Base-by-base conservation (phyloP, 2,329 filamentous ascomycete species). In the Pseudofabraea citricarpa region DNA sequence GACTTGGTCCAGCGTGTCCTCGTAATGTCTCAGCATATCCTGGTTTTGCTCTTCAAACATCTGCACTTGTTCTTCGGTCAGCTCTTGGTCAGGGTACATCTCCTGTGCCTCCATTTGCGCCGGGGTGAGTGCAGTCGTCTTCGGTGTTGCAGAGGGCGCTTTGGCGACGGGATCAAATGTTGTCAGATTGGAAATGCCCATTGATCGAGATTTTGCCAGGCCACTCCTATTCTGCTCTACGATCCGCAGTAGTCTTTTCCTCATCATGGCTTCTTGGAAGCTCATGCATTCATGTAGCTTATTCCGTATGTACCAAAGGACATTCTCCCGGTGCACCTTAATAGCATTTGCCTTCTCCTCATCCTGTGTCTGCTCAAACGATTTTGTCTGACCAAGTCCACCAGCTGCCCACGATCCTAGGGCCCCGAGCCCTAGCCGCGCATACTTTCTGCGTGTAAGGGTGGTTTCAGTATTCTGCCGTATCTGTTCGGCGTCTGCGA, bases 41-140 rank as follows among this genome's bases (percentile, higher is more conserved):
- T 90, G 83, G 61, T 97, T 96, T 60, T 94, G 90, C 65, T 89
- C 79, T 55, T 91, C 90, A 68, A 98, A 97, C 61, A 95, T 78
- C 63, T 96, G 91, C 41, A 93, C 71, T 65, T 97, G 91, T 60
- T 96, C 90, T 18, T 82, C 74, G 15, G 85, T 88, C 48, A 96
- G 70, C 32, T 79, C 66, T 40, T 66, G 56, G 18, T 56, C 50
- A 15, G 44, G 40, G 12, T 64, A 54, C 10, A 46, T 27, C 43
- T 47, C 31, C 35, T 56, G 48, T 7, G 46, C 42, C 40, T 57
- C 53, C 22, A 55, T 27, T 31, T 54, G 46, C n/a, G 33, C 42
- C 31, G 43, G 40, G 13, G 39, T 40, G 13, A 39, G 43, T 27
- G 45, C 39, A 19, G 46, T 41, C 22, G 45, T 37, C 27, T 49